phyloP scores from a whole-genome alignment of 305 asterid species.

The Striga hermonthica region DNA sequence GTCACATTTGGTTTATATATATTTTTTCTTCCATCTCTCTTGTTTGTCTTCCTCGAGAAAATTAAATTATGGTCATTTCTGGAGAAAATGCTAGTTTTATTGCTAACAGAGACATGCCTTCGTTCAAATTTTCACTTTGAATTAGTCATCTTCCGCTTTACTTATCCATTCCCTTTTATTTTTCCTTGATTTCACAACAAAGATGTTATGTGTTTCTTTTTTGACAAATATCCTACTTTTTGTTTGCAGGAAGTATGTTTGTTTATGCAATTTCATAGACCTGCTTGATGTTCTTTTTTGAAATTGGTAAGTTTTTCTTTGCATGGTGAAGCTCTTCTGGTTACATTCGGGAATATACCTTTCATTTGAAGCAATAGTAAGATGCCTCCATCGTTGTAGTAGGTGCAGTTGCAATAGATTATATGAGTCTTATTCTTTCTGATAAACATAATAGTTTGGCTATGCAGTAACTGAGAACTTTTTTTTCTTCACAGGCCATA shows the following conservation, averaged over 20 bases:
- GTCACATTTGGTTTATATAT: conserved; percentile 20
- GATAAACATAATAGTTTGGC: conserved; percentile 13
- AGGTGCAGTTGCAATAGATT: neutral
- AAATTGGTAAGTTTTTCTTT: conserved; percentile 41
- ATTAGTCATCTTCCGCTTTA: conserved; percentile 7
- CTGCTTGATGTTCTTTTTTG: conserved; percentile 35
- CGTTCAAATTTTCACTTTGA: neutral
- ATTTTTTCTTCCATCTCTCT: conserved; percentile 3
- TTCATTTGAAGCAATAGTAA: conserved; percentile 5
- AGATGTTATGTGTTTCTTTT: neutral
- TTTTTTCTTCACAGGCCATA: conserved; percentile 25
- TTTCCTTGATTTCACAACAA: conserved; percentile 2
- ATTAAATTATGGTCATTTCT: neutral
- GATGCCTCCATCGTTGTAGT: neutral
- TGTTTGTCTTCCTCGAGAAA: neutral
- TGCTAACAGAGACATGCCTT: neutral
- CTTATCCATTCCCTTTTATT: neutral
- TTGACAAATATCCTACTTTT: conserved; percentile 19
- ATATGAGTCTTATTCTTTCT: neutral
- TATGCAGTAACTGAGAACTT: conserved; percentile 4
- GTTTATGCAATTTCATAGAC: conserved; percentile 56
- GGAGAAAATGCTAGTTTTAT: neutral
- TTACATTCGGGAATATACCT: conserved; percentile 18
- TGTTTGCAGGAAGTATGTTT: conserved; percentile 58
- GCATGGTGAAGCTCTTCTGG: conserved; percentile 11